Evolutionary conservation across 176 grass and related monocot species (phyloP).

Genomic region (Cocos nucifera): DNA sequence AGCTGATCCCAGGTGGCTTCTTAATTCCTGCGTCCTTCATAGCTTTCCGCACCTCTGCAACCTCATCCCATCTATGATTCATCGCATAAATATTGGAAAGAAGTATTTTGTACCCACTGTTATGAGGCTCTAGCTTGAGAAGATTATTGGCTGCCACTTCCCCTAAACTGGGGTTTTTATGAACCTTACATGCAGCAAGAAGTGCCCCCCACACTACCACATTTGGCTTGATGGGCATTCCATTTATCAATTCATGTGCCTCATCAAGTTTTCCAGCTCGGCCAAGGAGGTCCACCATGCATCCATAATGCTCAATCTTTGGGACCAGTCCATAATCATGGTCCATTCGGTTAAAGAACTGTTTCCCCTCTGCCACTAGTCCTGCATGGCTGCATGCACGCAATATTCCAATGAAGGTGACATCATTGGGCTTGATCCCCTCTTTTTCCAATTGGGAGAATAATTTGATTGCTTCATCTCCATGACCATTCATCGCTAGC

Average conservation of each 20-base stretch:
- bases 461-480: slow-evolving; percentile 7
- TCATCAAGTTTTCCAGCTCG: slow-evolving; percentile 46
- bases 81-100: slow-evolving; percentile 68
- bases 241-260: slow-evolving; percentile 37
- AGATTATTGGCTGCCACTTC: slow-evolving; percentile 44
- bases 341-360: slow-evolving; percentile 15
- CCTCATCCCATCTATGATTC: slow-evolving; percentile 48
- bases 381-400: slow-evolving; percentile 18
- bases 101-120: slow-evolving; percentile 43
- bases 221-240: slow-evolving; percentile 52
- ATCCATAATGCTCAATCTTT: slow-evolving; percentile 55
- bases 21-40: slow-evolving; percentile 42
- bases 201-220: slow-evolving; percentile 45
- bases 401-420: slow-evolving; percentile 19
- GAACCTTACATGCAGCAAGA: slow-evolving; percentile 57
- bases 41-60: slow-evolving; percentile 45
- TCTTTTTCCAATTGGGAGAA: slow-evolving; percentile 7
- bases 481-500: slow-evolving; percentile 12
- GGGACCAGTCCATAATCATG: slow-evolving; percentile 14
- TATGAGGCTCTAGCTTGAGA: slow-evolving; percentile 45
- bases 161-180: slow-evolving; percentile 44
- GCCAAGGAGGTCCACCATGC: slow-evolving; percentile 62
- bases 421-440: slow-evolving; percentile 5
- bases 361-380: slow-evolving; percentile 12
- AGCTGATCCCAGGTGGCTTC: slow-evolving; percentile 56